phyloP scores from a whole-genome alignment of 148 eudicot genomes.

The Linanthus parryae region DNA sequence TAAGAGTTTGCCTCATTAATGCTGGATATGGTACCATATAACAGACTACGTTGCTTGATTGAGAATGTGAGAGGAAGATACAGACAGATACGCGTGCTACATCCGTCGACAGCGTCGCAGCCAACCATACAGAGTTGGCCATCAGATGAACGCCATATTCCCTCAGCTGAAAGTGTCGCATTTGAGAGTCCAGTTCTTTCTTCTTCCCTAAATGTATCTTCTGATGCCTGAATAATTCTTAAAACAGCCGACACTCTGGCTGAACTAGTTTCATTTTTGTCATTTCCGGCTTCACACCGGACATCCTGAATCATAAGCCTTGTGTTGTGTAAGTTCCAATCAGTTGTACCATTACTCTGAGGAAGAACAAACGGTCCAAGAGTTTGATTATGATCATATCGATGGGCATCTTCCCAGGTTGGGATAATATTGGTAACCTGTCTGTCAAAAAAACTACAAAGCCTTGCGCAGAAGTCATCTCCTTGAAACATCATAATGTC shows the following conservation, averaged over 20 bases:
- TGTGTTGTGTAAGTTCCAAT: background rate
- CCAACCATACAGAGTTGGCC: conserved; percentile 8
- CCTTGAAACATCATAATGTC: background rate
- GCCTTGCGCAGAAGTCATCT: background rate
- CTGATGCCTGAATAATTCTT: background rate
- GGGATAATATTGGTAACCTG: background rate
- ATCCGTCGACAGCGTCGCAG: background rate
- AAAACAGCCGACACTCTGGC: conserved; percentile 5
- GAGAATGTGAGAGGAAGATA: background rate
- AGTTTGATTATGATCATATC: background rate
- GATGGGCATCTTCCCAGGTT: background rate
- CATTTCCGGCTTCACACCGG: background rate
- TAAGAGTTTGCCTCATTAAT: background rate
- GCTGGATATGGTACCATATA: conserved; percentile 1
- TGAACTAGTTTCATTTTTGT: background rate
- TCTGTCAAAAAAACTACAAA: background rate
- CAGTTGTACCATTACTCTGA: background rate
- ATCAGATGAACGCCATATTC: background rate
- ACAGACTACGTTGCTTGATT: background rate
- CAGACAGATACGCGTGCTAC: background rate
- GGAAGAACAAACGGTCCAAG: background rate
- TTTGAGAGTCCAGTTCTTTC: conserved; percentile 1
- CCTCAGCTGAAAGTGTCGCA: background rate
- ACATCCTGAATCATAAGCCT: background rate
- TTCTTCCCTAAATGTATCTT: background rate